phyloP scores from a whole-genome alignment of 768 basidiomycete genomes.

The Suillus spraguei region DNA sequence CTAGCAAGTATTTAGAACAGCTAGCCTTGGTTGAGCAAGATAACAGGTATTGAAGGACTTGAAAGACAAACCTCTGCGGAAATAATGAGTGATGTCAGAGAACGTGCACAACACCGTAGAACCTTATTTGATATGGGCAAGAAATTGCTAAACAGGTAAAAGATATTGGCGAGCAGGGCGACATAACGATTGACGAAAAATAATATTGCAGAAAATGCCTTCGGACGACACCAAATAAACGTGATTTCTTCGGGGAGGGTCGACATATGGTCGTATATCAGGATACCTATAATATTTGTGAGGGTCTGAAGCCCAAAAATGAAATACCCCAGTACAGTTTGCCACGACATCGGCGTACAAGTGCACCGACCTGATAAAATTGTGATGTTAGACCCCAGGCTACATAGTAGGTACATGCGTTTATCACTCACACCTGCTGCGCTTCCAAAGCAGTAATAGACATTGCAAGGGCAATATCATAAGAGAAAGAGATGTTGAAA shows the following conservation, averaged over 20 bases:
- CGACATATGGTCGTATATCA: constrained; percentile 33
- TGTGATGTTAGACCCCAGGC: not conserved
- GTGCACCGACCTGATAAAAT: constrained; percentile 7
- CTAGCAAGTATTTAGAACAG: constrained; percentile 40
- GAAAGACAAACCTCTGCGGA: constrained; percentile 9
- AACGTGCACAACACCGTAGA: not conserved
- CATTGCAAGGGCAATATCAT: not conserved
- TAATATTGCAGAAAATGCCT: constrained; percentile 40
- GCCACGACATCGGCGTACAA: not conserved
- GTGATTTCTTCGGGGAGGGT: constrained; percentile 40
- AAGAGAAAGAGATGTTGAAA: not conserved
- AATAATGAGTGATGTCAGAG: not conserved
- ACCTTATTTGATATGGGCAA: constrained; percentile 17
- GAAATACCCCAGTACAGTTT: not conserved
- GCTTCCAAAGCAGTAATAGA: not conserved
- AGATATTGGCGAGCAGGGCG: constrained; percentile 42
- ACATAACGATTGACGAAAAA: constrained; percentile 56
- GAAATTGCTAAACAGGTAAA: constrained; percentile 32
- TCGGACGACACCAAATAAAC: constrained; percentile 48
- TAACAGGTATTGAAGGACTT: not conserved
- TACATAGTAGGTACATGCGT: not conserved
- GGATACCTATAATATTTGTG: constrained; percentile 20
- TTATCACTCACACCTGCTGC: not conserved
- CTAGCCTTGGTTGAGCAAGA: constrained; percentile 25
- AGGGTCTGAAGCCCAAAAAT: not conserved